These are phyloP conservation scores for Carallia brachiata DNA, from an alignment of 345 rosid species.

Conservation along the genomic window DNA sequence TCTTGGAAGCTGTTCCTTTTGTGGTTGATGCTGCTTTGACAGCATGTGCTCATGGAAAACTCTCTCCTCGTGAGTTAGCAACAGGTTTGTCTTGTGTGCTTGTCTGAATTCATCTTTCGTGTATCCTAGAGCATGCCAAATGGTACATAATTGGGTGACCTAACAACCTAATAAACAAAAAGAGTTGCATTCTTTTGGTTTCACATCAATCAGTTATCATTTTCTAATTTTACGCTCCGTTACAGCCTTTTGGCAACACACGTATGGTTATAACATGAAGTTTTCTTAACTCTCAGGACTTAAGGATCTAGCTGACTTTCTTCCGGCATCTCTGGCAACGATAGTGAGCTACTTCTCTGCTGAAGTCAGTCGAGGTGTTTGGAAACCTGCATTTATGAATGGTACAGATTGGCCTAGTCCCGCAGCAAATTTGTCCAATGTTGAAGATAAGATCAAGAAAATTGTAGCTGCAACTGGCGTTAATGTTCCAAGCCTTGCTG, in stretches of 20 bases:
- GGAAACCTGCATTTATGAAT: slow-evolving; percentile 96
- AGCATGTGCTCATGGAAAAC: slow-evolving; percentile 87
- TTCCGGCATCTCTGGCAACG: slow-evolving; percentile 85
- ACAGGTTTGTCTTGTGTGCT: slow-evolving; percentile 59
- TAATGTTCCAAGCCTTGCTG: slow-evolving; percentile 78
- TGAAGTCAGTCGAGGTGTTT: slow-evolving; percentile 92
- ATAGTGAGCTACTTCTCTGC: slow-evolving; percentile 91
- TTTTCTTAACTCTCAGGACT: slow-evolving; percentile 51
- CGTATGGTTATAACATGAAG: slow-evolving; percentile 2
- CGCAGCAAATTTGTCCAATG: slow-evolving; percentile 71
- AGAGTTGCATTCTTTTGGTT: neutral
- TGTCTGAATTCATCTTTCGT: slow-evolving; percentile 1
- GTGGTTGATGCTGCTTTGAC: slow-evolving; percentile 89
- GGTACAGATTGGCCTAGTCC: slow-evolving; percentile 99
- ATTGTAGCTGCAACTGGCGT: slow-evolving; percentile 87
- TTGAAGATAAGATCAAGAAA: slow-evolving; percentile 88
- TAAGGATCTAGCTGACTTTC: slow-evolving; percentile 86
- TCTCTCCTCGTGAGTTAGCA: slow-evolving; percentile 92
- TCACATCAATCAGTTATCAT: neutral
- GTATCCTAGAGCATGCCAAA: no score
- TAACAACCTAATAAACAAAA: neutral
- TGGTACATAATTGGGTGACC: neutral
- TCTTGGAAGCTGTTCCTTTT: slow-evolving; percentile 88
- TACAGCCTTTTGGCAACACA: neutral
- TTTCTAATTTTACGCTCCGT: neutral